Percentiles rank a stretch among this genome's conserved stretches.
Conservation (phyloP, 768 basidiomycete genomes). For the Leccinum arenicola region DNA sequence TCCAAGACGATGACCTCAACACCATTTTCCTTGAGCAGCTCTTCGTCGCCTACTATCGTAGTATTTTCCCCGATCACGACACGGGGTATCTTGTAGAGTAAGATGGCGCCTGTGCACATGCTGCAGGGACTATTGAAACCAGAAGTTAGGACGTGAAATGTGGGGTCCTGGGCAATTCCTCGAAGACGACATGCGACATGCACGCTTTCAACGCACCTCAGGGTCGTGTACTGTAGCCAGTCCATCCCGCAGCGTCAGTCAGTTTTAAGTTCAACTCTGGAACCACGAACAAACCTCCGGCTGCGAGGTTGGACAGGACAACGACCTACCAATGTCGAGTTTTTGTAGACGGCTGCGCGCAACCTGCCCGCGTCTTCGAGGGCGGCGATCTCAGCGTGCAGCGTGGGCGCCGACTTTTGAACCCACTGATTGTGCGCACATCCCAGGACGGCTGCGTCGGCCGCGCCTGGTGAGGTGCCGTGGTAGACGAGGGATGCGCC, state of each 20-base stretch:
- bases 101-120: conserved; percentile 63
- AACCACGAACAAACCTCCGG: not conserved
- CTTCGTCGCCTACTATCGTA: conserved; percentile 53
- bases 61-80: conserved; percentile 65
- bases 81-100: conserved; percentile 63
- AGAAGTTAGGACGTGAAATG: not conserved
- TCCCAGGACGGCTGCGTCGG: conserved; percentile 33
- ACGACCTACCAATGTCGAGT: conserved; percentile 46
- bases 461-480: conserved; percentile 1
- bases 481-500: conserved; percentile 47
- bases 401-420: conserved; percentile 41
- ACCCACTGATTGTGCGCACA: conserved; percentile 44
- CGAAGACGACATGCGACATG: not conserved
- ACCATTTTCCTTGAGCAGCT: conserved; percentile 50
- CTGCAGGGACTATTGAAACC: conserved; percentile 47
- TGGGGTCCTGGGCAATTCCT: not conserved
- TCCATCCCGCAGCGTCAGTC: not conserved
- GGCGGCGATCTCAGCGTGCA: conserved; percentile 49
- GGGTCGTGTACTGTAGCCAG: conserved; percentile 34
- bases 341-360: conserved; percentile 42
- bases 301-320: not conserved
- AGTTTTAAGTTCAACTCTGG: not conserved
- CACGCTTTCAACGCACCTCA: conserved; percentile 26
- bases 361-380: conserved; percentile 53
- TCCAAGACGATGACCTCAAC: conserved; percentile 53